These are phyloP conservation scores for Leccinum longicurvipes DNA, from an alignment of 768 basidiomycete species.

Conservation along the genomic window DNA sequence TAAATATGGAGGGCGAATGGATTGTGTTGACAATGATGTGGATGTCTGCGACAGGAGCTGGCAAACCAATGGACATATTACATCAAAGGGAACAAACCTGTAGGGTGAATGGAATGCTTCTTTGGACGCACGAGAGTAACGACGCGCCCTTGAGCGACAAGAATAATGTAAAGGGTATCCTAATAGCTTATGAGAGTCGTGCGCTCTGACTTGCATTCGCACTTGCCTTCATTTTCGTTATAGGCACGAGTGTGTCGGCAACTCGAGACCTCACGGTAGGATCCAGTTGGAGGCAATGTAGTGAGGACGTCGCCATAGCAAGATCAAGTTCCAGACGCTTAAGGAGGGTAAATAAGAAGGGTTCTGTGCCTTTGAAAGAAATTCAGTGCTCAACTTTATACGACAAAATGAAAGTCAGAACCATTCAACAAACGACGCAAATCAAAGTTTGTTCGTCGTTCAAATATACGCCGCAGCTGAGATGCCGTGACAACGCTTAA, in stretches of 20 bases:
- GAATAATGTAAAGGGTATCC: constrained; percentile 89
- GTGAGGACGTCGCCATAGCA: constrained; percentile 74
- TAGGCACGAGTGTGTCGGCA: constrained; percentile 80
- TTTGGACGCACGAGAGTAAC: constrained; percentile 86
- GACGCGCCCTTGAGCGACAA: constrained; percentile 75
- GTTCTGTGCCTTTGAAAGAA: constrained; percentile 65
- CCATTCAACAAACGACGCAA: constrained; percentile 72
- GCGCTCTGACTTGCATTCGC: neutral
- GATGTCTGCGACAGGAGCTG: constrained; percentile 51
- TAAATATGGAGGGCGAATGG: constrained; percentile 72
- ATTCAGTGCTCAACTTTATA: neutral
- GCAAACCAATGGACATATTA: neutral
- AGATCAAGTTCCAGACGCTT: constrained; percentile 72
- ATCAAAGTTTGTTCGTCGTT: constrained; percentile 89
- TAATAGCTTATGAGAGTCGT: constrained; percentile 27
- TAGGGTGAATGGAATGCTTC: constrained; percentile 94
- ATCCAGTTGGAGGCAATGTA: constrained; percentile 79
- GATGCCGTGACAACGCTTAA: constrained; percentile 83
- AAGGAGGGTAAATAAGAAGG: constrained; percentile 73
- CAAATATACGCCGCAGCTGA: constrained; percentile 84
- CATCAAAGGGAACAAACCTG: constrained; percentile 47
- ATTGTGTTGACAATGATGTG: constrained; percentile 92
- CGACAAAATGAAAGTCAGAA: constrained; percentile 15
- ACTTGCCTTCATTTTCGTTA: constrained; percentile 71
- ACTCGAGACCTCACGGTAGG: constrained; percentile 62